phyloP scores from a whole-genome alignment of 140 eudicot genomes.

The Anethum foeniculum region DNA sequence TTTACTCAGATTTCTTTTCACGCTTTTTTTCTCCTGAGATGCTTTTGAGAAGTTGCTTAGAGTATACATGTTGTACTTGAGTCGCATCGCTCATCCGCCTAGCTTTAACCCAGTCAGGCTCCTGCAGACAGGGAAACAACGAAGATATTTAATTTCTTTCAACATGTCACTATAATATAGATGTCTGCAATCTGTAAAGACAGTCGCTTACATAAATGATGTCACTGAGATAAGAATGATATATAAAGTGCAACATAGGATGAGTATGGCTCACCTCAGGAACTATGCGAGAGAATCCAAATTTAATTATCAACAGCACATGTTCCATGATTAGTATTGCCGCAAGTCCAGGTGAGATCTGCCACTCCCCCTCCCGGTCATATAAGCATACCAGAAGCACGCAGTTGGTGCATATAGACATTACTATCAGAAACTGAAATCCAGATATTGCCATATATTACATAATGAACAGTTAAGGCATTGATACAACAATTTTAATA shows the following conservation, averaged over 20 bases:
- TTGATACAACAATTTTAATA: background rate
- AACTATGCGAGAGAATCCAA: constrained; percentile 74
- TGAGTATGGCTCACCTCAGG: constrained; percentile 49
- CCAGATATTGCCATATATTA: constrained; percentile 7
- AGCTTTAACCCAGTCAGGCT: constrained; percentile 97
- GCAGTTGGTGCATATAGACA: constrained; percentile 92
- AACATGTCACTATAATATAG: background rate
- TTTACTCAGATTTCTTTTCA: background rate
- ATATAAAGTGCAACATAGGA: background rate
- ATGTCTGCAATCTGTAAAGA: background rate
- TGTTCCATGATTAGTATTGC: constrained; percentile 90
- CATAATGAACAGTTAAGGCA: background rate
- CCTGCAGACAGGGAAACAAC: constrained; percentile 28
- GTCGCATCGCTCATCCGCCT: constrained; percentile 82
- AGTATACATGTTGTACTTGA: constrained; percentile 67
- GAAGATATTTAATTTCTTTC: background rate
- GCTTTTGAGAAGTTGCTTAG: constrained; percentile 67
- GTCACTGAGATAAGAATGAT: background rate
- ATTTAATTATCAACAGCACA: constrained; percentile 61
- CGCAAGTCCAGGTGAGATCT: constrained; percentile 84
- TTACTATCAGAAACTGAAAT: constrained; percentile 80
- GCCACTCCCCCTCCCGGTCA: constrained; percentile 79
- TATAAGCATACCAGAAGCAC: constrained; percentile 75
- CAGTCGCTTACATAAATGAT: background rate
- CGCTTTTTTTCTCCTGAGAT: constrained; percentile 42